Base-by-base conservation (phyloP, 2,329 filamentous ascomycete genomes). In the Daldinia sp. region DNA sequence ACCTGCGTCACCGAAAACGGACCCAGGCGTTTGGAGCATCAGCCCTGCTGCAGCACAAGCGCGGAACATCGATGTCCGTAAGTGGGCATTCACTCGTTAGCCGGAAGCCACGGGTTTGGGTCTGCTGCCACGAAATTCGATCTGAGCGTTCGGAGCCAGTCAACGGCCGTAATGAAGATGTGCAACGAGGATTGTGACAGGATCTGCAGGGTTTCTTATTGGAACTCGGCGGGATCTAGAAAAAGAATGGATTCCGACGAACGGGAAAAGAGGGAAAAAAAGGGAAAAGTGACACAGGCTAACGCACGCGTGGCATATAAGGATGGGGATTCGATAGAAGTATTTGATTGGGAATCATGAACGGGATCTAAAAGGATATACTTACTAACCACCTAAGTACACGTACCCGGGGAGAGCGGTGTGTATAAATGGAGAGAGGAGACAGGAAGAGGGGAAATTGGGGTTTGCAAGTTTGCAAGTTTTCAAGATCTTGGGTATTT, bases 301-400 rank as follows among this genome's bases (percentile, higher is more conserved):
- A 64, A 51, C 28, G 58, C 60, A 61, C 28, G 63, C 59, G 55
- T 69, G 63, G 63, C 62, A 65, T 58, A 33, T 56, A 53, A n/a
- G 28, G 55, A 66, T 60, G 55, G 55, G 63, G 63, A 41, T 56
- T 37, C 10, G 48, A 57, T 62, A 39, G 53, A 41, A 39, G 2
- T 42, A 51, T 51, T 30, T 7, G 46, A 6, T 51, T 48, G 54
- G 55, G 44, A 37, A 63, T 9, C 56, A 46, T 18, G 41, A 46
- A 54, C 60, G 50, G 63, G 63, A 64, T 66, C 67, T 69, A 66
- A 66, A 66, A 69, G 59, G 56, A 41, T 37, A 20, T 18, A 39
- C 7, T 23, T 48, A 26, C 7, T 23, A 46, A 6, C 5, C 3
- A 33, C 30, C 23, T 48, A 33, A 35, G 44, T 60, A 64, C 39